Evolutionary conservation across 148 eudicot genomes (phyloP), one percentile per base, ranked within the genome.

Genomic region (Dianthus caryophyllus): DNA sequence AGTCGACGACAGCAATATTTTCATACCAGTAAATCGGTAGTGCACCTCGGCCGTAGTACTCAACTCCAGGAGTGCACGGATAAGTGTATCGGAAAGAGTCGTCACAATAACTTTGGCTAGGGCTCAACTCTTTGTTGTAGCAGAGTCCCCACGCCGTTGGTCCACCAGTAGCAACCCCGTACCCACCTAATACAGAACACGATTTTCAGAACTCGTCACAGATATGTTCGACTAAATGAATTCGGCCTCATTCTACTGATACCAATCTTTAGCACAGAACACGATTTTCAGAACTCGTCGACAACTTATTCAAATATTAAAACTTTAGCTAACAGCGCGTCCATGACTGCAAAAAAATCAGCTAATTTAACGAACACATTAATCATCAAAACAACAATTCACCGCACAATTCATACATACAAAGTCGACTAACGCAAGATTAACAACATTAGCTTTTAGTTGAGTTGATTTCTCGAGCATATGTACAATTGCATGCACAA

Each of bases 111-210:
- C 71, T 36, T 62, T 94, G 99, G 76, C 87, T 88, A 17, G 99
- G 99, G 82, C 99, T 94, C 86, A 90, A 52, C 78, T 90, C 97
- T 72, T 76, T 88, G 76, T 86, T 94, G 83, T 85, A 90, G 80
- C 99, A 94, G 48, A 94, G 88, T 64, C 99, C 99, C 97, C 97
- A 94, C 4, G 99, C 92, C 55, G 71, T 65, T 9, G 97, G 97
- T 66, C 99, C 99, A 48, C 99, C 99, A 1, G 93, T 88, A 27
- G 92, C 97, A 48, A 94, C 99, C 64, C 92, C 90, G 78, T 84
- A 88, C 67, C 99, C 99, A 84, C 99, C 99, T 94, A 80, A 76
- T 73, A 61, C 44, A n/a, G n/a, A n/a, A n/a, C n/a, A n/a, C n/a
- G n/a, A n/a, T n/a, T n/a, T n/a, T 46, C 20, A 18, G 26, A 60